phyloP scores from a whole-genome alignment of 352 stramenopile genomes.

The Phytophthora quininea region DNA sequence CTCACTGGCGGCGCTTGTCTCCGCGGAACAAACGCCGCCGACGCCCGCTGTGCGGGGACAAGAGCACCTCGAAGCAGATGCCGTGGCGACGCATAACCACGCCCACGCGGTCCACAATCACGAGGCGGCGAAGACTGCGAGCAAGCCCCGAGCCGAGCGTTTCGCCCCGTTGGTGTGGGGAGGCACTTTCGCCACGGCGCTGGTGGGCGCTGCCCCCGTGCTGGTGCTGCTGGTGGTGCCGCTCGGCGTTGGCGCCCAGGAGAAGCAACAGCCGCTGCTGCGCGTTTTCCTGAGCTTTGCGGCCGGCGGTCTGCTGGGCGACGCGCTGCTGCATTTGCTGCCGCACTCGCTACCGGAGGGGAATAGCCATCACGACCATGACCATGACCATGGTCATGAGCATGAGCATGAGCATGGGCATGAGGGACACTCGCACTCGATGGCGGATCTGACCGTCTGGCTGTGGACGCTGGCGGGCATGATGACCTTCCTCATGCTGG shows the following conservation, averaged over 20 bases:
- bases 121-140: constrained; percentile 14
- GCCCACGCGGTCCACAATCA: constrained; percentile 36
- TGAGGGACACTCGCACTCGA: constrained; percentile 56
- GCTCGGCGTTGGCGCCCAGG: constrained; percentile 55
- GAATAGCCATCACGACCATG: constrained; percentile 20
- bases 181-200: constrained; percentile 70
- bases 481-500: constrained; percentile 79
- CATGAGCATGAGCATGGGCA: constrained; percentile 56
- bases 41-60: constrained; percentile 14
- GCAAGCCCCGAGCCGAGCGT: constrained; percentile 19
- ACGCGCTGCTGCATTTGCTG: constrained; percentile 91
- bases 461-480: constrained; percentile 81
- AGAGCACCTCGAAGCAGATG: constrained; percentile 14
- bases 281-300: constrained; percentile 90
- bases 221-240: constrained; percentile 75
- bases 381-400: constrained; percentile 37
- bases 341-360: constrained; percentile 79
- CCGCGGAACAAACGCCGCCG: constrained; percentile 12
- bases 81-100: constrained; percentile 18
- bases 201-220: constrained; percentile 76
- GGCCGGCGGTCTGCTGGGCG: constrained; percentile 85
- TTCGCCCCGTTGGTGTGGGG: constrained; percentile 63
- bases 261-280: constrained; percentile 73
- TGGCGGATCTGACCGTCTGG: constrained; percentile 73
- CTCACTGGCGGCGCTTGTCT: constrained; percentile 20